Evolutionary conservation across 352 stramenopile species (phyloP).

Genomic region (Globisporangium paddicum): DNA sequence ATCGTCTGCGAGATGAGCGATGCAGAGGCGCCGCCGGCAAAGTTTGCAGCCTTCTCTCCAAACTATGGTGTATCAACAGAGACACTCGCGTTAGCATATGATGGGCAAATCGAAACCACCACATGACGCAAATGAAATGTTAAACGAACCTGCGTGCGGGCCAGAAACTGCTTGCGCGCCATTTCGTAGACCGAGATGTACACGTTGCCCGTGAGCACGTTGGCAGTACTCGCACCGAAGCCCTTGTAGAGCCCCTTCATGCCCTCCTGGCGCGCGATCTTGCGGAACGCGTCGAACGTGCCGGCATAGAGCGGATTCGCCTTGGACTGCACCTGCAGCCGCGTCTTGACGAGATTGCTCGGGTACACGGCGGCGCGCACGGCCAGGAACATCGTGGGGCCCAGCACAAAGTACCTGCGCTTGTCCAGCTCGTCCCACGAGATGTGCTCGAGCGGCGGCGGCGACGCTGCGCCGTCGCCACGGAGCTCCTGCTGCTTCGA

Average conservation of each 20-base stretch:
- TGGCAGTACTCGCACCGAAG: conserved; percentile 82
- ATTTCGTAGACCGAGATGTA: conserved; percentile 90
- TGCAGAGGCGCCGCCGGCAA: conserved; percentile 65
- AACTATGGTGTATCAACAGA: conserved; percentile 15
- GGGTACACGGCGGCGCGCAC: conserved; percentile 84
- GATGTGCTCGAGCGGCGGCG: conserved; percentile 62
- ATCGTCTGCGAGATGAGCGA: conserved; percentile 84
- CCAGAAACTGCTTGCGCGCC: conserved; percentile 61
- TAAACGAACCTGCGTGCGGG: conserved; percentile 39
- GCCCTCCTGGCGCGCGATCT: conserved; percentile 77
- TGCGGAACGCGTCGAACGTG: conserved; percentile 81
- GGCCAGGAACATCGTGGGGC: conserved; percentile 74
- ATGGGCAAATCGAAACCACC: not conserved
- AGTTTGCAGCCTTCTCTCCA: conserved; percentile 69
- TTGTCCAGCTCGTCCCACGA: conserved; percentile 90
- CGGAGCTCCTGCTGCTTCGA: not conserved
- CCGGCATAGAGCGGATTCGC: conserved; percentile 66
- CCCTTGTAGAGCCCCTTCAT: conserved; percentile 81
- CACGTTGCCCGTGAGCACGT: conserved; percentile 84
- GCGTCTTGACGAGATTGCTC: conserved; percentile 87
- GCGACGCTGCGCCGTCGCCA: not conserved
- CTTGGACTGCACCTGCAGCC: conserved; percentile 80
- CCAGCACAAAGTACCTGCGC: conserved; percentile 80
- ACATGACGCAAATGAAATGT: not conserved
- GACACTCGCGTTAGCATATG: not conserved